phyloP scores from a whole-genome alignment of 1,139 yeast genomes.

The Lodderomyces theae region DNA sequence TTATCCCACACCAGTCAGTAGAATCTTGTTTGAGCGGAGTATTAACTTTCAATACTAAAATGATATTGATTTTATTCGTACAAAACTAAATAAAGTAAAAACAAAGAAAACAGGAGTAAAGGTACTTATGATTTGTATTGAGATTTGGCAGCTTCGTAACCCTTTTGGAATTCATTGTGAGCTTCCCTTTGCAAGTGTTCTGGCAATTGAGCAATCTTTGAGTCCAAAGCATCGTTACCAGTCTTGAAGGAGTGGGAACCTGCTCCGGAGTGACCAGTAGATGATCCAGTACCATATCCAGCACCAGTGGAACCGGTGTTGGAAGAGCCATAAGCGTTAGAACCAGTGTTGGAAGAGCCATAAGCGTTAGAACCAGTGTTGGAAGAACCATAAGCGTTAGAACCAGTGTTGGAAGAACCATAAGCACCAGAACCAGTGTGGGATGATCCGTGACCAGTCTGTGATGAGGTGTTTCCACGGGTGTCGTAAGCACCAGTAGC shows the following conservation, averaged over 20 bases:
- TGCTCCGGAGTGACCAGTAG: conserved; percentile 6
- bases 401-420: not conserved
- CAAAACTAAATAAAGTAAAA: conserved; percentile 1
- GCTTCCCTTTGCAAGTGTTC: conserved; percentile 33
- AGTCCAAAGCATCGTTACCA: conserved; percentile 30
- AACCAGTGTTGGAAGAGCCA: not conserved
- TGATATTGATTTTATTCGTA: not conserved
- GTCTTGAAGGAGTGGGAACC: conserved; percentile 21
- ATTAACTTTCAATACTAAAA: no score
- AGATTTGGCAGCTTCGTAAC: conserved; percentile 32
- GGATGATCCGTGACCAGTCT: conserved; percentile 1
- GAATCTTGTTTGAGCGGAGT: not conserved
- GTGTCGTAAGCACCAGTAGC: conserved; percentile 6
- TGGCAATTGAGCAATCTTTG: conserved; percentile 31
- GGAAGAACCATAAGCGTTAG: conserved; percentile 2
- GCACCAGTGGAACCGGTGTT: conserved; percentile 6
- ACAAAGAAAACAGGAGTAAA: no score
- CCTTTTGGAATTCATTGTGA: conserved; percentile 33
- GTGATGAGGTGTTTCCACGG: conserved; percentile 2
- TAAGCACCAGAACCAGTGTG: not conserved
- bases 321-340: conserved; percentile 2
- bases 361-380: conserved; percentile 4
- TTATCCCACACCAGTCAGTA: no score
- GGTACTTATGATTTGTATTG: conserved; percentile 7
- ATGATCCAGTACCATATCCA: conserved; percentile 7